Conservation (phyloP, 257 asterid genomes). For the Fraxinus quadrangulata region DNA sequence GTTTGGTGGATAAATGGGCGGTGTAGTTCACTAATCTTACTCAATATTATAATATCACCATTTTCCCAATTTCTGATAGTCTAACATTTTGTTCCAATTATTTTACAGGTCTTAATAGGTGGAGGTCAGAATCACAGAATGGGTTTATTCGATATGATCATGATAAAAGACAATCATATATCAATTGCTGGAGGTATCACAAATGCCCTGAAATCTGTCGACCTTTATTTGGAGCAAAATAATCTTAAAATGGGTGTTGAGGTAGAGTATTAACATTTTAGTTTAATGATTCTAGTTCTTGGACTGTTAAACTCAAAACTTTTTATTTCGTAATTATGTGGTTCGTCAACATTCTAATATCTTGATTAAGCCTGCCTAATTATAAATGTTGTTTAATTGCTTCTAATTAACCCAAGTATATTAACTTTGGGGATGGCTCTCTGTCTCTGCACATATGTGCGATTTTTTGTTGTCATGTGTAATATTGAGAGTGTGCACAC, state of each 20-base stretch:
- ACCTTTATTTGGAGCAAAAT: slow-evolving; percentile 65
- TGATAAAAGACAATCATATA: slow-evolving; percentile 97
- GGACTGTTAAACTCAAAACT: neutral
- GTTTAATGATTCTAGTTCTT: neutral
- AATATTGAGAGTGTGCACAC: neutral
- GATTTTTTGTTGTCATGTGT: neutral
- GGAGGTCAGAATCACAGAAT: slow-evolving; percentile 92
- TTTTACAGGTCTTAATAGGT: slow-evolving; percentile 74
- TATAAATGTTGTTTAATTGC: neutral
- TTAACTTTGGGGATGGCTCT: neutral
- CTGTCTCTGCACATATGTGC: neutral
- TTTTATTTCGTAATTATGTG: neutral
- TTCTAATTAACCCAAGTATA: neutral
- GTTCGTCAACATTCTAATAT: neutral
- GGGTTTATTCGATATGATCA: slow-evolving; percentile 95
- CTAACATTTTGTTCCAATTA: slow-evolving; percentile 17
- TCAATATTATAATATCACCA: slow-evolving; percentile 11
- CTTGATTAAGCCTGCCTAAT: neutral
- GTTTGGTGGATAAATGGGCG: slow-evolving; percentile 99
- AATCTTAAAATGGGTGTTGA: slow-evolving; percentile 87
- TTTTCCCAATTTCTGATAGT: neutral
- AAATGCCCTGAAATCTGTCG: slow-evolving; percentile 80
- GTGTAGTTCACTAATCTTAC: slow-evolving; percentile 57
- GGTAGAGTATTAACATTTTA: slow-evolving; percentile 43
- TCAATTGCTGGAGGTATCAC: slow-evolving; percentile 82